A percentile compares a stretch with the other conserved stretches of the same genome.
Evolutionary conservation across 768 basidiomycete species (phyloP).

Genomic region (Arthromyces matolae): DNA sequence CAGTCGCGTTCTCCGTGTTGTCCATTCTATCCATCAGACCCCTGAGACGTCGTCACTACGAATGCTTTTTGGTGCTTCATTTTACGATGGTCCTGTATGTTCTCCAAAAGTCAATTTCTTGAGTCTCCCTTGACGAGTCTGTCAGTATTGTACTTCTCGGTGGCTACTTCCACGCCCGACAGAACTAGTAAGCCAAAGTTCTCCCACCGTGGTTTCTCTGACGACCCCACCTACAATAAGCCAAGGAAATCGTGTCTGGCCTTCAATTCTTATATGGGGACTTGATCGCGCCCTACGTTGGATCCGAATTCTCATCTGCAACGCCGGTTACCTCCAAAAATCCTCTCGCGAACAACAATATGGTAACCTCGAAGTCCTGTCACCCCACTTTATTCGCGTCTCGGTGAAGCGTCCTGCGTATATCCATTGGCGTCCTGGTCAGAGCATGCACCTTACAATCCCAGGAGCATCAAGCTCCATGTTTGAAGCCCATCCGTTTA

Average conservation of each 20-base stretch:
- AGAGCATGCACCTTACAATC: slow-evolving; percentile 49
- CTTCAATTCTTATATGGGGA: slow-evolving; percentile 50
- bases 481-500: slow-evolving; percentile 60
- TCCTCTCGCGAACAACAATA: slow-evolving; percentile 26
- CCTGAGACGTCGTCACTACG: slow-evolving; percentile 44
- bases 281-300: slow-evolving; percentile 50
- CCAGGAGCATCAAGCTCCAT: slow-evolving; percentile 42
- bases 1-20: slow-evolving; percentile 38
- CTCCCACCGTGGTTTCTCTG: no score
- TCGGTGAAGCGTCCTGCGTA: slow-evolving; percentile 35
- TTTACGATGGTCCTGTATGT: slow-evolving; percentile 37
- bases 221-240: no score
- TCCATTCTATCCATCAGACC: slow-evolving; percentile 45
- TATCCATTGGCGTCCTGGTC: slow-evolving; percentile 50
- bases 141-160: slow-evolving; percentile 37
- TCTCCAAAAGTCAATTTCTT: no score
- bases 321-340: slow-evolving; percentile 35
- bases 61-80: slow-evolving; percentile 50
- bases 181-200: slow-evolving; percentile 28
- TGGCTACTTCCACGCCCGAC: slow-evolving; percentile 38
- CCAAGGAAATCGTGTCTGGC: slow-evolving; percentile 38
- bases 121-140: no score
- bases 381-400: slow-evolving; percentile 45
- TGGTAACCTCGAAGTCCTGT: slow-evolving; percentile 40
- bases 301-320: slow-evolving; percentile 41